Percentiles rank a stretch among this genome's conserved stretches.
Evolutionary conservation across 2,329 filamentous ascomycete genomes (phyloP).

Genomic region (Geoglossum cookeanum): DNA sequence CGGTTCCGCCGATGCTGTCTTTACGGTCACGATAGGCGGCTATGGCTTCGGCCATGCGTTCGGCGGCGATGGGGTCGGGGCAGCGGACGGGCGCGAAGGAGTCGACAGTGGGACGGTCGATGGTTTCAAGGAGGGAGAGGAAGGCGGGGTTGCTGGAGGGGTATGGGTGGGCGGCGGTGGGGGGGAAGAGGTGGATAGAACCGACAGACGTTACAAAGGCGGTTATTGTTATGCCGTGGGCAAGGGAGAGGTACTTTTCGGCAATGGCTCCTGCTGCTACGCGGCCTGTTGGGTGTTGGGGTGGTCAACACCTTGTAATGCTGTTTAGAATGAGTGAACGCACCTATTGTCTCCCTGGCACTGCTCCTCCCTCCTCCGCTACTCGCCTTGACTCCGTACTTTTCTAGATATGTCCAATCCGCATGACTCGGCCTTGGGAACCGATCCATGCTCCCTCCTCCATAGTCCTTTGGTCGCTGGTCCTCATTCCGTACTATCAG

Average conservation of each 20-base stretch:
- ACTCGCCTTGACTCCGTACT: slow-evolving; percentile 86
- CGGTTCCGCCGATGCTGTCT: slow-evolving; percentile 86
- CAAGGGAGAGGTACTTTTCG: slow-evolving; percentile 71
- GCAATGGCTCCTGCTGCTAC: slow-evolving; percentile 84
- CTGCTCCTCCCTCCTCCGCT: slow-evolving; percentile 78
- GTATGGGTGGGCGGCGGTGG: slow-evolving; percentile 46
- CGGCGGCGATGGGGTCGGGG: slow-evolving; percentile 45
- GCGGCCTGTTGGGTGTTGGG: slow-evolving; percentile 30
- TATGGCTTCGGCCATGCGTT: slow-evolving; percentile 62
- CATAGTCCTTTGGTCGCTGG: slow-evolving; percentile 82
- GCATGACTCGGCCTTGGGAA: slow-evolving; percentile 87
- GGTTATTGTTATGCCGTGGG: slow-evolving; percentile 76
- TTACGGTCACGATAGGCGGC: slow-evolving; percentile 56
- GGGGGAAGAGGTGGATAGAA: slow-evolving; percentile 55
- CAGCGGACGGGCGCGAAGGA: slow-evolving; percentile 71
- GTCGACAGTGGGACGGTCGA: slow-evolving; percentile 64
- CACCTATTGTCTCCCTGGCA: slow-evolving; percentile 86
- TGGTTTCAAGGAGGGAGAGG: slow-evolving; percentile 48
- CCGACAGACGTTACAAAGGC: slow-evolving; percentile 81
- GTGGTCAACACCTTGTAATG: not conserved
- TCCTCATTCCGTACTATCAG: slow-evolving; percentile 83
- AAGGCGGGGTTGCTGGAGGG: slow-evolving; percentile 62
- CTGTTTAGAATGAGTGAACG: slow-evolving; percentile 7
- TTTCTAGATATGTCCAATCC: slow-evolving; percentile 92
- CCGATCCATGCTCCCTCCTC: slow-evolving; percentile 69